Evolutionary conservation across 257 asterid species (phyloP), one percentile per base, ranked within the genome.

Genomic region (Knoxia roxburghii): DNA sequence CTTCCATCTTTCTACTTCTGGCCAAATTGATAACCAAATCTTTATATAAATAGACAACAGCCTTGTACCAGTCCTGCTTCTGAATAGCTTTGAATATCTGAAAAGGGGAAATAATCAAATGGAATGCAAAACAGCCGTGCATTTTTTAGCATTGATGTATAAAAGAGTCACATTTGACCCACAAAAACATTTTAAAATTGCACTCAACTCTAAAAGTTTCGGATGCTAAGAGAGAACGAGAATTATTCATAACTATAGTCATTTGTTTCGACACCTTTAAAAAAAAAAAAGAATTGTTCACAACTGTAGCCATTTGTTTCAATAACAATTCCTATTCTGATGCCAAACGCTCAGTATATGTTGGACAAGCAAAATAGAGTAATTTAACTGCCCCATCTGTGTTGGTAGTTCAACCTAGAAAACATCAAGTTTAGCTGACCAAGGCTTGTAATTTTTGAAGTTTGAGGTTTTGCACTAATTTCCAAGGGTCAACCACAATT

Each of bases 21-120:
- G 97, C 89, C 80, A 88, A 72, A 32, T 96, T 76, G 65, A 94
- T 73, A 46, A 94, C 88, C 68, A 94, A 85, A 80, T 94, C 99
- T 80, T 94, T 94, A 85, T 88, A 94, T 5, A 88, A 81, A 82
- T 65, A 94, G 35, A 83, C 93, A 79, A 90, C 97, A 0, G 97
- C 82, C 55, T 65, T 81, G 68, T 94, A 94, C 99, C 99, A 94
- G 64, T 83, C 84, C 67, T 90, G 95, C 76, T 84, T 85, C 75
- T 81, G 91, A 60, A 88, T 94, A 64, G 82, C 90, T 78, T 54
- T 79, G 80, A 94, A 94, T 72, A 94, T 79, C 97, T 94, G 85
- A 67, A 77, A 68, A 46, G 11, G n/a, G 41, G 15, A 8, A 10
- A 11, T 21, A 18, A 27, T 37, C 51, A 48, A 32, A 57, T 27